These are phyloP conservation scores for Tremellales sp. DNA, from an alignment of 1,284 basidiomycete species.

Conservation along the genomic window DNA sequence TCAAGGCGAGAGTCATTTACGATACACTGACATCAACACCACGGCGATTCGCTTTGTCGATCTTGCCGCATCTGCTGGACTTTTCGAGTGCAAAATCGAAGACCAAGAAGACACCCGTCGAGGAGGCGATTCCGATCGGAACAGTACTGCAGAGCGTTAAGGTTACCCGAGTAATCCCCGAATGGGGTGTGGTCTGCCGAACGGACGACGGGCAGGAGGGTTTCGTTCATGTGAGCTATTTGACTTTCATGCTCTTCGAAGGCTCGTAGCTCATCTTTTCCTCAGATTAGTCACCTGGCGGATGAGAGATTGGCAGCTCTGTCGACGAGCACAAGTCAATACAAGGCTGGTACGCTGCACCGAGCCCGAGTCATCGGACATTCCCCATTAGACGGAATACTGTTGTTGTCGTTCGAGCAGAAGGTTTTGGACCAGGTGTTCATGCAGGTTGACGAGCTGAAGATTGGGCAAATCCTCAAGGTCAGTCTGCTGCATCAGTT, in stretches of 20 bases:
- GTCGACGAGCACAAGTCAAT: slow-evolving; percentile 65
- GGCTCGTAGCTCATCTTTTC: slow-evolving; percentile 5
- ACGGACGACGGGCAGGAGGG: slow-evolving; percentile 64
- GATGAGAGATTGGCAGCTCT: slow-evolving; percentile 84
- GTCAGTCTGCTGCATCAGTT: slow-evolving; percentile 20
- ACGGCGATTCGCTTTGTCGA: slow-evolving; percentile 74
- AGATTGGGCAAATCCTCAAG: slow-evolving; percentile 77
- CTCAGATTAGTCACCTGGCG: slow-evolving; percentile 85
- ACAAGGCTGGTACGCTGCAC: slow-evolving; percentile 75
- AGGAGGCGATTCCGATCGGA: slow-evolving; percentile 68
- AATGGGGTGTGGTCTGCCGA: slow-evolving; percentile 73
- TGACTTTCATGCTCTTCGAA: not conserved
- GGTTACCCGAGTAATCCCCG: slow-evolving; percentile 68
- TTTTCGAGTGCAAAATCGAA: slow-evolving; percentile 50
- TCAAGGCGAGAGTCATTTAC: slow-evolving; percentile 85
- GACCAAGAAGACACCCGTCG: slow-evolving; percentile 47
- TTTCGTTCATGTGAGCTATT: slow-evolving; percentile 72
- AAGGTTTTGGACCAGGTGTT: slow-evolving; percentile 83
- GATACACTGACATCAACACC: slow-evolving; percentile 65
- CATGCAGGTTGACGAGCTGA: slow-evolving; percentile 77
- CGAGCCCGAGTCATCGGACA: slow-evolving; percentile 85
- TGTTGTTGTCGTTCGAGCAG: slow-evolving; percentile 79
- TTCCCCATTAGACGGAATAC: slow-evolving; percentile 79
- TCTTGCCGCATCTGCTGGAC: slow-evolving; percentile 67
- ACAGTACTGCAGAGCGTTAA: slow-evolving; percentile 66